Percentiles rank a stretch among this genome's conserved stretches.
These are phyloP conservation scores for Penicillium egyptiacum DNA, from an alignment of 495 filamentous ascomycete species.

Conservation along the genomic window DNA sequence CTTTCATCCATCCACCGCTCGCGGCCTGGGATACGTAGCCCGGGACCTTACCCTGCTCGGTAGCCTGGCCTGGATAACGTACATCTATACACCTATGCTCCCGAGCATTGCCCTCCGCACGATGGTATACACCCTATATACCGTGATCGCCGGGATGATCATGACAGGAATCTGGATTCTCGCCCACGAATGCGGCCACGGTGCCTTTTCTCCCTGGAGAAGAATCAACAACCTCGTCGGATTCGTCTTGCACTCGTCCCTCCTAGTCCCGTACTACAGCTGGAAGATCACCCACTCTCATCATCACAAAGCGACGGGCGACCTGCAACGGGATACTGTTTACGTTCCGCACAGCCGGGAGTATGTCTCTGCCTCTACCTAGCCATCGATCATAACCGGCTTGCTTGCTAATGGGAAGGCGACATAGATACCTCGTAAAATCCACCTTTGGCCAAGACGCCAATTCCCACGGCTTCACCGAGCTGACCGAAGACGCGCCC, in stretches of 20 bases:
- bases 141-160: slow-evolving; percentile 72
- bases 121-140: slow-evolving; percentile 46
- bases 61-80: background rate
- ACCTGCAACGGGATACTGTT: slow-evolving; percentile 50
- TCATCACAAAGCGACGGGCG: slow-evolving; percentile 56
- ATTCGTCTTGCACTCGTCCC: slow-evolving; percentile 56
- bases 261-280: slow-evolving; percentile 63
- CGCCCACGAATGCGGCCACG: slow-evolving; percentile 78
- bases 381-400: background rate
- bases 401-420: background rate
- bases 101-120: background rate
- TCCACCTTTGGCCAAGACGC: background rate
- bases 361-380: background rate
- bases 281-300: slow-evolving; percentile 65
- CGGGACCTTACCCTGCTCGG: background rate
- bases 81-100: background rate
- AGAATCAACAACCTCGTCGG: slow-evolving; percentile 59
- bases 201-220: slow-evolving; percentile 54
- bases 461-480: slow-evolving; percentile 6
- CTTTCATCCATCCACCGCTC: background rate
- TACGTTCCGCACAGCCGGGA: slow-evolving; percentile 43
- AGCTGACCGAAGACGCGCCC: slow-evolving; percentile 49
- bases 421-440: background rate
- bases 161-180: slow-evolving; percentile 82
- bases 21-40: background rate